Base-by-base conservation (phyloP, 2,329 filamentous ascomycete genomes). In the Akanthomyces uredinophilus region DNA sequence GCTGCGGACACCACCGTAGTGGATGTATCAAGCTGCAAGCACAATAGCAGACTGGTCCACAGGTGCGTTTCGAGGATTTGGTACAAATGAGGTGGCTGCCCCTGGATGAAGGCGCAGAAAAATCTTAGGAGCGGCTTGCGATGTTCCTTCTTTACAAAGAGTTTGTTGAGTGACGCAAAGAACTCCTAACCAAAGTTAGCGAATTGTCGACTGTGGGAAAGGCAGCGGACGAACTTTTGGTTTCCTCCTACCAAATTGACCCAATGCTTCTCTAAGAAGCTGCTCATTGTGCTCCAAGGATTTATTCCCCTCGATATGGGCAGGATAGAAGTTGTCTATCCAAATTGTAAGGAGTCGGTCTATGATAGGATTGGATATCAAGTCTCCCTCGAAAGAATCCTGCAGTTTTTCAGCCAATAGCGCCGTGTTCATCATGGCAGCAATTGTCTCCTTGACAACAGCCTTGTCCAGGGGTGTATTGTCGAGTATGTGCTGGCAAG, bases 61-160 rank as follows among this genome's bases (percentile, higher is more conserved):
- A 95, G 78, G 0, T 86, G 83, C 1, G 90, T 93, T 66, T 92
- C 83, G 5, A 90, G 75, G 41, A 92, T 84, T 47, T 87, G 81
- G 70, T 95, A 85, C 1, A 95, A 79, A 74, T 93, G 91, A 5
- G 91, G 90, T n/a, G 90, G 89, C 66, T 92, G 88, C 63, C 86
- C 83, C 65, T 88, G 84, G 43, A 95, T 83, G 66, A 92, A 93
- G 50, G 88, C 84, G 69, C 86, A 87, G 18, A 95, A 78, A 13
- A 95, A 80, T 20, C 83, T 83, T 35, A 93, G 74, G 10, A 85
- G 82, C 64, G 85, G 83, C 60, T 86, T 81, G 22, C 91, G 86
- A 64, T 85, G 83, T 22, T 85, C 80, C 65, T 81, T 85, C 65
- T 85, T 84, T 29, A 88, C 77, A 64, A 95, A 82, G 65, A 87